Conservation (phyloP, 768 basidiomycete species). For the Lactarius deliciosus region DNA sequence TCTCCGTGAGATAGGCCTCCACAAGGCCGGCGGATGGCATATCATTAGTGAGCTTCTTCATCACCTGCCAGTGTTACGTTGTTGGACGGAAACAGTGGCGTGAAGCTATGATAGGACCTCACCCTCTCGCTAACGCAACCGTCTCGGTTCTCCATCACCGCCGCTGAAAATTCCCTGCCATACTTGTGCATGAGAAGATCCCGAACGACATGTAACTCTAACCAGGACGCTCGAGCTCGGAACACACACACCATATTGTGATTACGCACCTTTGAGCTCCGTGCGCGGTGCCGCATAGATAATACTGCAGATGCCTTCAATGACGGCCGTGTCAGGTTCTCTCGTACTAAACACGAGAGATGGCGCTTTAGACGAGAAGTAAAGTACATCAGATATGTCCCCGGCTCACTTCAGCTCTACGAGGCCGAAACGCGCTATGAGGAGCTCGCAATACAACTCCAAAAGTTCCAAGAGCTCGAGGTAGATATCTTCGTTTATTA, state of each 20-base stretch:
- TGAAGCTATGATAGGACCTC: slow-evolving; percentile 33
- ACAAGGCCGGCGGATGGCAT: slow-evolving; percentile 77
- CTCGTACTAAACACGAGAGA: slow-evolving; percentile 48
- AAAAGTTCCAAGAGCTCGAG: slow-evolving; percentile 88
- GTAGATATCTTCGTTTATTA: slow-evolving; percentile 83
- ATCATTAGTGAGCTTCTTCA: slow-evolving; percentile 66
- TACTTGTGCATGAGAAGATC: slow-evolving; percentile 97
- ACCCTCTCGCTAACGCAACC: slow-evolving; percentile 82
- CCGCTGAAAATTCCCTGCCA: slow-evolving; percentile 83
- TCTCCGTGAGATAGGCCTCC: slow-evolving; percentile 85
- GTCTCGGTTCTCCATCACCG: slow-evolving; percentile 84
- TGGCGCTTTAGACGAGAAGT: not conserved
- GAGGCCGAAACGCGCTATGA: slow-evolving; percentile 88
- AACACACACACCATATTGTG: not conserved
- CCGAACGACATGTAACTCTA: slow-evolving; percentile 86
- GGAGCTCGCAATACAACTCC: slow-evolving; percentile 92
- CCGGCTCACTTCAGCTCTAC: slow-evolving; percentile 79
- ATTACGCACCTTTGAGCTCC: slow-evolving; percentile 72
- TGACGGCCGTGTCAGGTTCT: slow-evolving; percentile 84
- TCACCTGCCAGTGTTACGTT: slow-evolving; percentile 48
- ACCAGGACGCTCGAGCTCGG: slow-evolving; percentile 2
- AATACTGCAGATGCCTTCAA: slow-evolving; percentile 84
- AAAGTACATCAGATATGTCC: not conserved
- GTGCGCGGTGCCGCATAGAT: slow-evolving; percentile 91
- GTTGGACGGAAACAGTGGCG: not conserved